Base-by-base conservation (phyloP, 768 basidiomycete species). In the Mycena belliarum region DNA sequence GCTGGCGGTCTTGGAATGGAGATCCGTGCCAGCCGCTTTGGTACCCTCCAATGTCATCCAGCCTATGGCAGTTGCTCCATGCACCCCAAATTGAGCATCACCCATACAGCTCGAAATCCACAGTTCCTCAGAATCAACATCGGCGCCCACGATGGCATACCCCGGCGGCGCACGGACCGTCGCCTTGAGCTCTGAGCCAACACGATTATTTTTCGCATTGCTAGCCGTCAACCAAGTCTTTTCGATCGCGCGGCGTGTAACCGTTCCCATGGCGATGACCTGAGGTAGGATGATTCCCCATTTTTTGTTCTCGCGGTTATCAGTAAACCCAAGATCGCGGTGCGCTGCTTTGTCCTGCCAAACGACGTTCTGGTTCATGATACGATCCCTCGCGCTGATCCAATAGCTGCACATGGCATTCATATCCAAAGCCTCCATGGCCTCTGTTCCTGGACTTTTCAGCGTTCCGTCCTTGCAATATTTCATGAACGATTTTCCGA, bases 31-130 rank as follows among this genome's bases (percentile, higher is more conserved):
- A 0, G 90, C 88, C 0, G 87, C 82, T 73, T 98, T 98, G 16
- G 95, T 96, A 1, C 97, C 95, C 71, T 98, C 97, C 26, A 99
- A 82, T 16, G 95, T 98, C 96, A 99, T 98, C 96, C 96, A 98
- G 4, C 97, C 96, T 41, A 99, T 86, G 2, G 96, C 95, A 3
- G 95, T 95, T 12, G 95, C 93, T 12, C 96, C 96, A 65, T 99
- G 95, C 55, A 96, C 70, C 10, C 96, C 97, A 70, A 99, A 97
- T 72, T 99, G 96, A 0, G 95, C 92, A 68, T 98, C 97, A 0
- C 96, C 96, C 93, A 98, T 96, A 58, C 93, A 93, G 66, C 92
- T 95, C 20, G 95, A 96, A 63, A 98, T 98, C 97, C 97, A 98
- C 23, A 99, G 78, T 72, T 99, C 97, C 74, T 98, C 96, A 45